phyloP scores from a whole-genome alignment of 139 green algal genomes.

The Zygnema cylindricum region DNA sequence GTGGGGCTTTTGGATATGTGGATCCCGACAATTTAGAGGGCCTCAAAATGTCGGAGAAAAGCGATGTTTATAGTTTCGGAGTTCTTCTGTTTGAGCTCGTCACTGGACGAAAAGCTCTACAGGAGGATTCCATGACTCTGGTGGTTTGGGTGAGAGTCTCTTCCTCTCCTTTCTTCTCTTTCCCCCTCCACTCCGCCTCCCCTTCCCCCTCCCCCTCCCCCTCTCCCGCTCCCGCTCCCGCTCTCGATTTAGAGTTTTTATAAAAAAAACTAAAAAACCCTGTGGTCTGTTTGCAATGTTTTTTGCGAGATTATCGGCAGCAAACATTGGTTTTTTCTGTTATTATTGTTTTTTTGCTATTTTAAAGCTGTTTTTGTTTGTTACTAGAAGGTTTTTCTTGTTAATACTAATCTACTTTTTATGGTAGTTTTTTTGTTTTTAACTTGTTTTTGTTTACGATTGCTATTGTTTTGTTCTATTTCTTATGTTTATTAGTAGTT shows the following conservation, averaged over 20 bases:
- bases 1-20: constrained; percentile 29
- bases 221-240: background rate
- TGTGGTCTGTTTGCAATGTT: too few species aligned
- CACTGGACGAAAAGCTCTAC: constrained; percentile 16
- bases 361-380: too few species aligned
- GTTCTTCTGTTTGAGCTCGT: constrained; percentile 39
- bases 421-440: background rate
- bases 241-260: background rate
- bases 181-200: background rate
- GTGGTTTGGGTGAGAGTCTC: background rate
- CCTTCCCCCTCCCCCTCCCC: background rate
- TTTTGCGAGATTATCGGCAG: too few species aligned
- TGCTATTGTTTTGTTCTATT: background rate
- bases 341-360: too few species aligned
- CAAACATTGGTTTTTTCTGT: too few species aligned
- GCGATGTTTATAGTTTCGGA: constrained; percentile 42
- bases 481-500: background rate
- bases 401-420: too few species aligned
- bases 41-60: background rate
- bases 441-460: background rate
- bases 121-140: constrained; percentile 36
- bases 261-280: background rate
- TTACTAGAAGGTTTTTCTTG: too few species aligned
- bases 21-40: constrained; percentile 13
- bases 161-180: background rate